Evolutionary conservation across 768 basidiomycete genomes (phyloP), one percentile per base, ranked within the genome.

Genomic region (Mycena maculata): DNA sequence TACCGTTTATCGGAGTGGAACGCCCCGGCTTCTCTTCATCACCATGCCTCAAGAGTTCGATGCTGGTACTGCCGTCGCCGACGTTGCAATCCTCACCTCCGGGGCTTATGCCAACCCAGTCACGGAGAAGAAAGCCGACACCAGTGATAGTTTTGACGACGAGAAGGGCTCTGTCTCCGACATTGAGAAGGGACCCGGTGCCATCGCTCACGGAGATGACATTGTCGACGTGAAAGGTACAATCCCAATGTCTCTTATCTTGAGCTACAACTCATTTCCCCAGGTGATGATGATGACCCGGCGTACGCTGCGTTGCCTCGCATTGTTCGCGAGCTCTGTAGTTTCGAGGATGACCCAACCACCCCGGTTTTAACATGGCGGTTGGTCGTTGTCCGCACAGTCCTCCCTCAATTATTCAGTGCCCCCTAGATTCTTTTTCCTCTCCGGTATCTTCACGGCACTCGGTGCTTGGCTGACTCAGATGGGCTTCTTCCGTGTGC

Each of bases 391-490:
- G 15, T 42, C 9, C 42, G 15, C 0, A 8, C 22, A 3, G 22
- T 47, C 20, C 8, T 23, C 20, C 16, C 15, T 30, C 33, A 11
- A 41, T 5, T 15, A 20, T 63, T 58, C 36, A 62, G 45, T 28
- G 22, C 15, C 0, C n/a, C 16, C 7, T 39, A 74, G 73, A 13
- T 75, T 75, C 58, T 75, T 61, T 45, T 50, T 75, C 4, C 53
- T 75, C 15, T 73, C 72, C 22, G 71, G 47, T 15, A 60, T 42
- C 10, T 71, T 75, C 63, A 73, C 73, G 11, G 74, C 74, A 10
- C 71, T 75, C n/a, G 74, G 74, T 12, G 74, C 74, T 16, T 74
- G 74, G 74, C 59, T 74, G 28, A 70, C 65, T 18, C 74, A 75
- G 54, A 75, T 75, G 74, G 74, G 74, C 9, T 72, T 71, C 58